Base-by-base conservation (phyloP, 371 early-diverging fungal genomes). In the Mucor indicus region DNA sequence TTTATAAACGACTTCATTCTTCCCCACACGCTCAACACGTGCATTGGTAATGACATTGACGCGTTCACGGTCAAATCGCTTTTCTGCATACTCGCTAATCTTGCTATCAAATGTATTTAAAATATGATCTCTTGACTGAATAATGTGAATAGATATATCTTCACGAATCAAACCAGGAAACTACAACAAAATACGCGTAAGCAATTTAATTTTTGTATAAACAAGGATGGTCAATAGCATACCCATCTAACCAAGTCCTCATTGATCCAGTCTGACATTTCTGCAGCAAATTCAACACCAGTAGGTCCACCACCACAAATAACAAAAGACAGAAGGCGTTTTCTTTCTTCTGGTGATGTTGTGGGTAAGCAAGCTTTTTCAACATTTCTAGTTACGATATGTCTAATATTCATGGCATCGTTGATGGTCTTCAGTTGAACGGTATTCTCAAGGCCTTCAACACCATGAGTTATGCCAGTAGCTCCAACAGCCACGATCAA, bases 281-380 rank as follows among this genome's bases (percentile, higher is more conserved):
- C 93, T 2, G 89, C 89, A 2, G 90, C 85, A 75, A 89, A 89
- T 64, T 91, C 89, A 17, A 85, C 83, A 23, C 89, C 89, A 31
- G 88, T 86, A 1, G 86, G 87, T 2, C 85, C 89, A 48, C 93
- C 93, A 31, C 92, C 92, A 43, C 93, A 91, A 39, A 89, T 82
- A 20, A 90, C 81, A 3, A 92, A 89, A 38, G 89, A 87, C 48
- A 98, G 72, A 23, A 96, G 62, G 19, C 89, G 79, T 25, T 83
- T 78, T 44, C 87, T 74, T 53, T 96, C 94, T 25, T 81, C 81
- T 1, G 79, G 83, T 0, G 80, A 70, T 25, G 78, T 87, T 31
- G 67, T 91, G 49, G 89, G 95, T 64, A 75, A 75, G 55, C 66
- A 75, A 2, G 95, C 98, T 29, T 82, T 81, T 62, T 98, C 98